Conservation (phyloP, 768 basidiomycete genomes). For the Mycena latifolia region DNA sequence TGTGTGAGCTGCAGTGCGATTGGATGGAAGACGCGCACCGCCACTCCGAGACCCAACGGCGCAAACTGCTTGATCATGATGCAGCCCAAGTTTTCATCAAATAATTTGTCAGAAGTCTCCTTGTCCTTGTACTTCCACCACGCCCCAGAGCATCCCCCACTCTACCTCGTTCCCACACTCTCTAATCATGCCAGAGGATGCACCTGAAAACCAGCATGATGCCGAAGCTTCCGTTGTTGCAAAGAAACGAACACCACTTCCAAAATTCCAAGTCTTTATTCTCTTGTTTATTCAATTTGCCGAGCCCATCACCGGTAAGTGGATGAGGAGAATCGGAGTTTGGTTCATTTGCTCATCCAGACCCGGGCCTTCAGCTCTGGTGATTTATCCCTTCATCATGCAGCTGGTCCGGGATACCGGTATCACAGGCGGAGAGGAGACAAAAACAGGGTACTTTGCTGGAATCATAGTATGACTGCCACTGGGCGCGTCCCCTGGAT, state of each 20-base stretch:
- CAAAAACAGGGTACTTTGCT: slow-evolving; percentile 55
- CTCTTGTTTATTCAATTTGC: slow-evolving; percentile 46
- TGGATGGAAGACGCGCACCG: too few species aligned
- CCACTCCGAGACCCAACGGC: too few species aligned
- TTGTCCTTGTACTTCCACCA: neutral
- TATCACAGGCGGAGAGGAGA: slow-evolving; percentile 51
- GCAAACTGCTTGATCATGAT: too few species aligned
- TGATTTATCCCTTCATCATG: slow-evolving; percentile 56
- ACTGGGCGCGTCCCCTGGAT: too few species aligned
- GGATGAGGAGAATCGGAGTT: neutral
- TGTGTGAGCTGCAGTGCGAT: too few species aligned
- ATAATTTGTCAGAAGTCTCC: too few species aligned
- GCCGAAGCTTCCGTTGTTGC: neutral
- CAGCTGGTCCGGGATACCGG: slow-evolving; percentile 52
- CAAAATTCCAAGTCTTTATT: slow-evolving; percentile 38
- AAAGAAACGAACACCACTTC: slow-evolving; percentile 14
- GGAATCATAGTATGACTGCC: slow-evolving; percentile 49
- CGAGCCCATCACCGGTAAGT: slow-evolving; percentile 47
- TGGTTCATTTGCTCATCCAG: neutral
- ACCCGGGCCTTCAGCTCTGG: slow-evolving; percentile 39
- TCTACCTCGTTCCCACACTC: too few species aligned
- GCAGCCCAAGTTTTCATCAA: too few species aligned
- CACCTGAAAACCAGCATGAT: neutral
- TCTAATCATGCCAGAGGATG: neutral
- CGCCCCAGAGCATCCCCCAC: neutral